Conservation (phyloP, 768 basidiomycete species). For the Mycena albidolilacea region DNA sequence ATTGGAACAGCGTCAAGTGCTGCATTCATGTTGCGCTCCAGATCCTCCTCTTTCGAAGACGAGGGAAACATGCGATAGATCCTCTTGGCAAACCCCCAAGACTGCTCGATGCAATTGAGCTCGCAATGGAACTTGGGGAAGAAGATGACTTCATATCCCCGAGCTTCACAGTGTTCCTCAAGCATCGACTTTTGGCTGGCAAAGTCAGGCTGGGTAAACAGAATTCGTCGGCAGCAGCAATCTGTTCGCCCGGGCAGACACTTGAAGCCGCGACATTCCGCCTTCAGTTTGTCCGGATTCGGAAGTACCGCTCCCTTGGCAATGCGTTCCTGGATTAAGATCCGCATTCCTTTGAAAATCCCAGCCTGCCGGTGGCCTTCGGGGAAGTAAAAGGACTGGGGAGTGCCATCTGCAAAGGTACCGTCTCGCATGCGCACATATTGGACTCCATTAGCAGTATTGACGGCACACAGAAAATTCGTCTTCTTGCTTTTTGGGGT, state of each 20-base stretch:
- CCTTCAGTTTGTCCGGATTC: not conserved
- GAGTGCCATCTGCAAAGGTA: not conserved
- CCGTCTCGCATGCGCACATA: not conserved
- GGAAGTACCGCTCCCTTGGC: not conserved
- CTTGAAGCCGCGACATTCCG: not conserved
- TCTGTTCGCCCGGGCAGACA: not conserved
- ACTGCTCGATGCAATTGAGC: no score
- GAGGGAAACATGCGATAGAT: no score
- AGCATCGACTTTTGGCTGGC: not conserved
- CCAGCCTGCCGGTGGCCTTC: not conserved
- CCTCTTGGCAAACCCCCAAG: no score
- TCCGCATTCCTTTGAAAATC: constrained; percentile 11
- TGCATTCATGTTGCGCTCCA: not conserved
- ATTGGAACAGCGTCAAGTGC: not conserved
- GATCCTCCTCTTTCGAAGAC: not conserved
- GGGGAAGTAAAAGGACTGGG: not conserved
- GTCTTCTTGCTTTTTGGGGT: not conserved
- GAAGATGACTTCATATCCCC: not conserved
- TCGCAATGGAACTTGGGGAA: no score
- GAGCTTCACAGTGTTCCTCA: constrained; percentile 7
- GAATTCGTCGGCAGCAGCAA: no score
- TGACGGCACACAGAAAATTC: not conserved
- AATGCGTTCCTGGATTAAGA: not conserved
- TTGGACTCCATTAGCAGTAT: not conserved
- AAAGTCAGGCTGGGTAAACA: not conserved